Evolutionary conservation across 352 stramenopile species (phyloP).

Genomic region (Peronospora destructor): DNA sequence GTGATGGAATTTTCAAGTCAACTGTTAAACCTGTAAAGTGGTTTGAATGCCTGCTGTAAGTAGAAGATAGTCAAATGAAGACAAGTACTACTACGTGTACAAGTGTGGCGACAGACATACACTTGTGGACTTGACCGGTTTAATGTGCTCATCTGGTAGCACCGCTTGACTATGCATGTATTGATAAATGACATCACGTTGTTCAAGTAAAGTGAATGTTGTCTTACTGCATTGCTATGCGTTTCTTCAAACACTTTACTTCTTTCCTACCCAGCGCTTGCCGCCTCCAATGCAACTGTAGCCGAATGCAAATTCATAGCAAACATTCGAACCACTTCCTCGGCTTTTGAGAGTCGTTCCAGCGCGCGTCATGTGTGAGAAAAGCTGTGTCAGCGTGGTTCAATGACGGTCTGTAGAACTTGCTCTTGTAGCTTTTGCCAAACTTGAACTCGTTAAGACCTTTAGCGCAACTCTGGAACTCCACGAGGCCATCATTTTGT

Average conservation of each 20-base stretch:
- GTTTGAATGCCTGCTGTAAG: conserved; percentile 36
- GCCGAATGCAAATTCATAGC: conserved; percentile 7
- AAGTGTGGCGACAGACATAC: neutral
- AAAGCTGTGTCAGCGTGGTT: conserved; percentile 48
- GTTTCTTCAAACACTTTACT: too few species aligned
- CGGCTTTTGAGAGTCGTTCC: conserved; percentile 30
- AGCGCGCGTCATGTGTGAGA: conserved; percentile 27
- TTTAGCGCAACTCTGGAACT: conserved; percentile 39
- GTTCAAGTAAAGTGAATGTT: too few species aligned
- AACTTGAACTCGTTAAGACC: conserved; percentile 1
- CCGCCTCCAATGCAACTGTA: too few species aligned
- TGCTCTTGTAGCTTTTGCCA: conserved; percentile 9
- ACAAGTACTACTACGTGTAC: neutral
- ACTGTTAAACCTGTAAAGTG: conserved; percentile 29
- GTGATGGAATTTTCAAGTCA: conserved; percentile 34
- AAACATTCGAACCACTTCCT: conserved; percentile 46
- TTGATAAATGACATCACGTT: too few species aligned
- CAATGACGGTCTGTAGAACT: conserved; percentile 35
- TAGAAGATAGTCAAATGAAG: neutral
- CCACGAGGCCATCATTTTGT: conserved; percentile 34
- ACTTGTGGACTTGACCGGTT: too few species aligned
- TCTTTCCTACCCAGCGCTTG: too few species aligned
- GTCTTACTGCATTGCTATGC: too few species aligned
- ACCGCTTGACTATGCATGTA: too few species aligned
- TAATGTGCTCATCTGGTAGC: too few species aligned